These are phyloP conservation scores for Coemansia sp. DNA, from an alignment of 192 early-diverging fungal species.

Conservation along the genomic window DNA sequence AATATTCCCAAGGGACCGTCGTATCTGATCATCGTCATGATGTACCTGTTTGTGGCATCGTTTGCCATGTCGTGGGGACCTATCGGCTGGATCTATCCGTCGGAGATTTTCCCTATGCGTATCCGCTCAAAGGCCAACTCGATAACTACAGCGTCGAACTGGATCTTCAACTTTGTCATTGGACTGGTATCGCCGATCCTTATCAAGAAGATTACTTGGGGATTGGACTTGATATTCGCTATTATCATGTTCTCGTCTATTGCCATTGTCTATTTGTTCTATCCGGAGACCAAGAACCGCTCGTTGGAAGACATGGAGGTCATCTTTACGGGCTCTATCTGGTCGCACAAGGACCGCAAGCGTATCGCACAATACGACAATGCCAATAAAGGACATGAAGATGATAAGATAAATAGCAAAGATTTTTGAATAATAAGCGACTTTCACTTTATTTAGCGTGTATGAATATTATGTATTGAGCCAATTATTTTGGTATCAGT, in stretches of 20 bases:
- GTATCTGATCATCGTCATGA: slow-evolving; percentile 67
- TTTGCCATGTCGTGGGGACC: slow-evolving; percentile 95
- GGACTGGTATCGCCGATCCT: slow-evolving; percentile 74
- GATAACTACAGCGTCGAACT: slow-evolving; percentile 86
- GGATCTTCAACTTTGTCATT: slow-evolving; percentile 86
- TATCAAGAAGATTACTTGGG: slow-evolving; percentile 66
- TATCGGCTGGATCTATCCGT: slow-evolving; percentile 88
- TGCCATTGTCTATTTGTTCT: slow-evolving; percentile 68
- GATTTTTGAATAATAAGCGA: not conserved
- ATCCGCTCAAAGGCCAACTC: slow-evolving; percentile 86
- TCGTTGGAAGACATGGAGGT: slow-evolving; percentile 89
- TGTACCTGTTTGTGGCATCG: slow-evolving; percentile 79
- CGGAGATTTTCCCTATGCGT: slow-evolving; percentile 91
- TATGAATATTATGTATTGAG: not conserved
- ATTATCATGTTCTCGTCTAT: slow-evolving; percentile 63
- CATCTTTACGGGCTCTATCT: slow-evolving; percentile 60
- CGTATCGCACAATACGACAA: slow-evolving; percentile 41
- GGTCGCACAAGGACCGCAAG: slow-evolving; percentile 47
- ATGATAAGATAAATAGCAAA: not conserved
- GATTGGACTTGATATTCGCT: slow-evolving; percentile 74
- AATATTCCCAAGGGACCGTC: slow-evolving; percentile 48
- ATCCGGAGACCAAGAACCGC: slow-evolving; percentile 84
- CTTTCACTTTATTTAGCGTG: not conserved
- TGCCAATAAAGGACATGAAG: not conserved
- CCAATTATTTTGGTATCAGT: not conserved